These are phyloP conservation scores for Rhodotorula sp. DNA, from an alignment of 1,284 basidiomycete species.

Conservation along the genomic window DNA sequence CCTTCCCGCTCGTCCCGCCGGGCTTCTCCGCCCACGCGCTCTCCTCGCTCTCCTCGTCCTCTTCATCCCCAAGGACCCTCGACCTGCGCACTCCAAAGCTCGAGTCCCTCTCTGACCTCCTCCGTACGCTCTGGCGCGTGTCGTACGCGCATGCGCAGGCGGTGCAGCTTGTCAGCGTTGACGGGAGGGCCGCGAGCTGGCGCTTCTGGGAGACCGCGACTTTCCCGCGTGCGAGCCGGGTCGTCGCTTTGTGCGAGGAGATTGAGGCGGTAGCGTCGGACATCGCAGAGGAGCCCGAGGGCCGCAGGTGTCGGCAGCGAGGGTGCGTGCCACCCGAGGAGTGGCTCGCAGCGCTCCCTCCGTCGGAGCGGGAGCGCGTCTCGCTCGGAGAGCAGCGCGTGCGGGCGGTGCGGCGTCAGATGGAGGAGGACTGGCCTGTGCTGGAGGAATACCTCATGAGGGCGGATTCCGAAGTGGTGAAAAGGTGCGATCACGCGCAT, in stretches of 20 bases:
- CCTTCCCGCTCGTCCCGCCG: conserved; percentile 3
- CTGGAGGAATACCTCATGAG: background rate
- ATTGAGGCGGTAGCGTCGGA: background rate
- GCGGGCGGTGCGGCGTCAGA: background rate
- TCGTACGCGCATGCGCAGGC: background rate
- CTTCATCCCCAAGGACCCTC: background rate
- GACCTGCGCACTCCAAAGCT: background rate
- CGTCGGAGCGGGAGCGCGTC: too few species aligned
- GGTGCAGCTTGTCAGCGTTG: background rate
- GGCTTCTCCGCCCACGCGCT: background rate
- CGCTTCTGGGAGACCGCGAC: background rate
- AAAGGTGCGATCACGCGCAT: too few species aligned
- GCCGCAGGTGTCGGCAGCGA: too few species aligned
- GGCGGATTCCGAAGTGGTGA: background rate
- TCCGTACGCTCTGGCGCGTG: background rate
- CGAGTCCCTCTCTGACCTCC: conserved; percentile 4
- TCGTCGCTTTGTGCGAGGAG: background rate
- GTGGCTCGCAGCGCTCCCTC: too few species aligned
- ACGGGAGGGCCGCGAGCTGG: background rate
- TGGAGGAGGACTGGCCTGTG: background rate
- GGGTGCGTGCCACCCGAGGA: too few species aligned
- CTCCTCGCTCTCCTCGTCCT: background rate
- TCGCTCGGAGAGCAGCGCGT: background rate
- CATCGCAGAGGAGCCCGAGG: too few species aligned
- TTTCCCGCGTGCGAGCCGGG: background rate